Evolutionary conservation across 2,329 filamentous ascomycete species (phyloP).

Genomic region (Scedosporium dehoogii): DNA sequence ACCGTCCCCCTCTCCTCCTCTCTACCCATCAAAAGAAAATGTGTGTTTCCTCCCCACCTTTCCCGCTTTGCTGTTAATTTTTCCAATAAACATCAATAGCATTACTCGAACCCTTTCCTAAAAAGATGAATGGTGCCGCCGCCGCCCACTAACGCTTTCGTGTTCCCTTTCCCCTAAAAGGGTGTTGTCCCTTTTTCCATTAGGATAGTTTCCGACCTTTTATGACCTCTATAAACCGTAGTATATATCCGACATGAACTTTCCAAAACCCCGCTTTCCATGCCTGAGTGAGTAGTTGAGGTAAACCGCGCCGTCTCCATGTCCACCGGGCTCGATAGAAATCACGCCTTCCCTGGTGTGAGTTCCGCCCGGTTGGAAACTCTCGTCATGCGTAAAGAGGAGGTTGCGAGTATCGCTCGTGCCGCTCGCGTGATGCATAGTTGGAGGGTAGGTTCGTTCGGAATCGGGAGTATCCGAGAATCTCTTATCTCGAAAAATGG

Average conservation of each 20-base stretch:
- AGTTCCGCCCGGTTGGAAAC: no score
- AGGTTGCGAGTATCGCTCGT: not conserved
- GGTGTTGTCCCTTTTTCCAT: not conserved
- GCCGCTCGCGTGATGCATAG: not conserved
- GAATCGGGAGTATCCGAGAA: not conserved
- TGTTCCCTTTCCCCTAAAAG: not conserved
- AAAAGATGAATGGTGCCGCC: constrained; percentile 4
- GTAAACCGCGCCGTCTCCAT: no score
- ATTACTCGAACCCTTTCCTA: not conserved
- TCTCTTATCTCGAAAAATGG: not conserved
- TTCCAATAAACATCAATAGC: not conserved
- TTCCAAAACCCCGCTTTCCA: not conserved
- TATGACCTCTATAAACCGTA: not conserved
- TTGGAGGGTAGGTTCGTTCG: no score
- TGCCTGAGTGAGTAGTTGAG: no score
- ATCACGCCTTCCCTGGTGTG: no score
- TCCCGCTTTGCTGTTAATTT: not conserved
- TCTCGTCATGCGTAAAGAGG: not conserved
- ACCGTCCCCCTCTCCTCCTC: not conserved
- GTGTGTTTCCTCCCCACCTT: not conserved
- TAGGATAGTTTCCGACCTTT: not conserved
- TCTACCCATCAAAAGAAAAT: not conserved
- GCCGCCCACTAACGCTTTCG: not conserved
- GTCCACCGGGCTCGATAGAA: no score
- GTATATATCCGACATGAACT: not conserved